Percentiles rank a stretch among this genome's conserved stretches.
phyloP scores from a whole-genome alignment of 2,329 filamentous ascomycete species.

The Calonectria pteridis region DNA sequence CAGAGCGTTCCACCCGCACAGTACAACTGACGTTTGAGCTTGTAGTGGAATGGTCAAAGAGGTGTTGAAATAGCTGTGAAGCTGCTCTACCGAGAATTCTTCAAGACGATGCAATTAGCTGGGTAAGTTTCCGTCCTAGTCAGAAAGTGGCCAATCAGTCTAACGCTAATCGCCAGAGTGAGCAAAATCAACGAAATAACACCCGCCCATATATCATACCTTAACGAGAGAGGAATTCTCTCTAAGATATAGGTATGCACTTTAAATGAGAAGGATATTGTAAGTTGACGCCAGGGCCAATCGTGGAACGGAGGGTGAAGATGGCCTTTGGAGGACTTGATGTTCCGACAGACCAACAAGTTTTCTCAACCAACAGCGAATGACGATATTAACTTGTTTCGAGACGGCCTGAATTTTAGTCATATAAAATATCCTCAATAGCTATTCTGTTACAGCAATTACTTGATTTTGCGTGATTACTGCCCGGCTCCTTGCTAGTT shows the following conservation, averaged over 20 bases:
- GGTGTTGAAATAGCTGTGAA: constrained; percentile 49
- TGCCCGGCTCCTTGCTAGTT: neutral
- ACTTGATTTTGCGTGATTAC: neutral
- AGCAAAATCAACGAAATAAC: neutral
- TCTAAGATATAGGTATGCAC: neutral
- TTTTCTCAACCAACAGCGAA: neutral
- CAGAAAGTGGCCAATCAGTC: neutral
- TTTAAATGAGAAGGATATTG: neutral
- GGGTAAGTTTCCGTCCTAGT: constrained; percentile 8
- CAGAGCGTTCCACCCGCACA: neutral
- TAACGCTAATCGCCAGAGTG: neutral
- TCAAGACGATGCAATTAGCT: constrained; percentile 39
- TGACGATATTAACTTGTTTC: neutral
- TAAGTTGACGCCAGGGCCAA: neutral
- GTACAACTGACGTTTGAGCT: neutral
- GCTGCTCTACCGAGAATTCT: constrained; percentile 46
- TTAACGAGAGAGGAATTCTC: neutral
- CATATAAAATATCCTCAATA: neutral
- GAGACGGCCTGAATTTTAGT: neutral
- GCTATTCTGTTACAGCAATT: neutral
- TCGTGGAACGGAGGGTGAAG: neutral
- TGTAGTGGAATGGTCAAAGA: constrained; percentile 44
- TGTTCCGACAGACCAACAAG: neutral
- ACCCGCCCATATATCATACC: neutral
- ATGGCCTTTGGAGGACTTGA: neutral